Evolutionary conservation across 2,329 filamentous ascomycete species (phyloP).

Genomic region (Trichoderma lentiforme): DNA sequence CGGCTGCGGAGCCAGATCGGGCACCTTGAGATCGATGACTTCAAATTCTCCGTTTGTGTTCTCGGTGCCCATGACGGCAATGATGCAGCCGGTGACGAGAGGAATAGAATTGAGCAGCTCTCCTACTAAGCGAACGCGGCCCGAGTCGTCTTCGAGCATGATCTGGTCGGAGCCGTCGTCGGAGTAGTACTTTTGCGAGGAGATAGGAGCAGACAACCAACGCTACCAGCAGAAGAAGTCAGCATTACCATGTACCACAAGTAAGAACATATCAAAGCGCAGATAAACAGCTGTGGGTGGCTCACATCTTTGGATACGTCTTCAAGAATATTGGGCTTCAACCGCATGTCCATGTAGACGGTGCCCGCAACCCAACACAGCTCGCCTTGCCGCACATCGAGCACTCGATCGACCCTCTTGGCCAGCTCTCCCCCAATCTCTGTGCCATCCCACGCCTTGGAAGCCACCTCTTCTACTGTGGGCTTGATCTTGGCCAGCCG

Average conservation of each 20-base stretch:
- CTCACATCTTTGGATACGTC: slow-evolving; percentile 88
- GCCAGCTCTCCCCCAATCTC: slow-evolving; percentile 75
- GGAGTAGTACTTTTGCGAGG: slow-evolving; percentile 71
- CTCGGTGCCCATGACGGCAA: slow-evolving; percentile 93
- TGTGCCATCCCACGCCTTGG: slow-evolving; percentile 72
- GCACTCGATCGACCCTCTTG: slow-evolving; percentile 75
- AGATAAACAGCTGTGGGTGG: not conserved
- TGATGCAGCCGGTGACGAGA: slow-evolving; percentile 87
- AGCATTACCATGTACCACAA: not conserved
- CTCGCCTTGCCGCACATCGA: slow-evolving; percentile 93
- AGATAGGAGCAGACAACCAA: slow-evolving; percentile 81
- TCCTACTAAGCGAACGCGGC: slow-evolving; percentile 77
- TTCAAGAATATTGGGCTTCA: slow-evolving; percentile 94
- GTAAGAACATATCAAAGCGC: not conserved
- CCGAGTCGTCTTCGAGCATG: slow-evolving; percentile 95
- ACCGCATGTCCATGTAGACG: slow-evolving; percentile 92
- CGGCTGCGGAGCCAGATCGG: slow-evolving; percentile 80
- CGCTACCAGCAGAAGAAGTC: slow-evolving; percentile 52
- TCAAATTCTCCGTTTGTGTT: slow-evolving; percentile 91
- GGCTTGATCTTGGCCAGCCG: slow-evolving; percentile 85
- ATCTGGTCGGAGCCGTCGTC: slow-evolving; percentile 60
- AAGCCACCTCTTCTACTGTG: slow-evolving; percentile 69
- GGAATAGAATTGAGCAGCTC: slow-evolving; percentile 62
- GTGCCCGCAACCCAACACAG: slow-evolving; percentile 94
- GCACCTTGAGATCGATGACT: slow-evolving; percentile 83